Percentiles rank a stretch among this genome's conserved stretches.
phyloP scores from a whole-genome alignment of 2,329 filamentous ascomycete species.

The Xylaria hypoxylon region DNA sequence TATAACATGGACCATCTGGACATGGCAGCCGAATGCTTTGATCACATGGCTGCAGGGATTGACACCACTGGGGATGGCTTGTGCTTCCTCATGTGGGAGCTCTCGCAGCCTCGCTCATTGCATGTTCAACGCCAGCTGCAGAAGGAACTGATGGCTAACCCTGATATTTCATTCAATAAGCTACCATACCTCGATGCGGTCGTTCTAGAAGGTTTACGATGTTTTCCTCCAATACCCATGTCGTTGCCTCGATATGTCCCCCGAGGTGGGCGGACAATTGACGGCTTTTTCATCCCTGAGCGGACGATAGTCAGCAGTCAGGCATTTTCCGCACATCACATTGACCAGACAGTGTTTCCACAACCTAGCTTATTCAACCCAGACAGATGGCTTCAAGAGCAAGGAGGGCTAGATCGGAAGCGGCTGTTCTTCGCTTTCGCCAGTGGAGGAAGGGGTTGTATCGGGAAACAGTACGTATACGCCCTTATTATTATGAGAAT shows the following conservation, averaged over 20 bases:
- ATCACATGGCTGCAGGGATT: constrained; percentile 78
- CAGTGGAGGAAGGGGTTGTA: constrained; percentile 72
- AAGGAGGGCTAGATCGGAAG: constrained; percentile 78
- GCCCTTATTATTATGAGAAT: not conserved
- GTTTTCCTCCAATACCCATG: constrained; percentile 74
- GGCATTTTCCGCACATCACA: constrained; percentile 69
- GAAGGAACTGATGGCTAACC: constrained; percentile 61
- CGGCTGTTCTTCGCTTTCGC: constrained; percentile 74
- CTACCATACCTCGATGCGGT: constrained; percentile 72
- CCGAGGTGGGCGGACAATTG: constrained; percentile 64
- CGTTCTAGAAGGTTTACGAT: constrained; percentile 70
- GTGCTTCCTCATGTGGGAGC: constrained; percentile 77
- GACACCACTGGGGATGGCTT: constrained; percentile 77
- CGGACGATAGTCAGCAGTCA: constrained; percentile 70
- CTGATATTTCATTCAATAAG: constrained; percentile 58
- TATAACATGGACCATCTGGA: constrained; percentile 63
- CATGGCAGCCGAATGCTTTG: constrained; percentile 75
- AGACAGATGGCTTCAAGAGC: constrained; percentile 81
- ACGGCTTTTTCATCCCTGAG: constrained; percentile 65
- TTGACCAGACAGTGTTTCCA: constrained; percentile 76
- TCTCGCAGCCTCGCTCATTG: constrained; percentile 69
- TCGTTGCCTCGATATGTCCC: constrained; percentile 72
- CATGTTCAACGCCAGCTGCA: constrained; percentile 64
- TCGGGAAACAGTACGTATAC: constrained; percentile 72
- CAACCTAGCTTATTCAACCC: constrained; percentile 82